Base-by-base conservation (phyloP, 768 basidiomycete species). In the Suillus placidus region DNA sequence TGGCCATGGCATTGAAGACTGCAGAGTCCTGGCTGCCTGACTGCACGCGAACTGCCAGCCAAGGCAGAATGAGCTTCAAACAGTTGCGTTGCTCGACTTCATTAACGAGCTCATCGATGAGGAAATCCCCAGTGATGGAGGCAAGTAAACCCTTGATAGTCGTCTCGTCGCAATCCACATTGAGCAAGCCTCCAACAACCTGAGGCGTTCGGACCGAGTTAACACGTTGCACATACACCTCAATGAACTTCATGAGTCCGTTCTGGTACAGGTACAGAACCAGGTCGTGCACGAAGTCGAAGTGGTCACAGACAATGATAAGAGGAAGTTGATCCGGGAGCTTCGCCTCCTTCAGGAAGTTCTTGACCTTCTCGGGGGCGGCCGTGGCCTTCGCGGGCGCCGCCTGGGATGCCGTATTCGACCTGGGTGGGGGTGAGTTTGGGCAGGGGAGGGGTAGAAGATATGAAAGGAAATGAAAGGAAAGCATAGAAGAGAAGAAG, bases 301-400 rank as follows among this genome's bases (percentile, higher is more conserved):
- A 99, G 45, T 97, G 95, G 77, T 99, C 97, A 85, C 97, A 99
- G 72, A 99, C 97, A 70, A 99, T 99, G 83, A 99, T 99, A 71
- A 99, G 89, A 5, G 97, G 97, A 43, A 99, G 88, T 76, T 99
- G 97, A 75, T 99, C 97, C 43, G 89, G 81, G 35, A 99, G 89
- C 73, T 97, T 96, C 73, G 97, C 96, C 75, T 99, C 97, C 79
- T 98, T 98, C 78, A 98, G 88, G 90, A 98, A 99, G 81, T 99
- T 99, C 86, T 99, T 99, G 86, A 99, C 97, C 80, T 99, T 99
- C 83, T 99, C 97, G n/a, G n/a, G n/a, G n/a, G n/a, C 89, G 81
- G 0, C 86, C 85, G 40, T 78, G 80, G 34, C 58, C 58, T 60
- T 60, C 58, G 6, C 58, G 58, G 9, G 58, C 38, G 18, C 58